Evolutionary conservation across 2,329 filamentous ascomycete species (phyloP).

Genomic region (Paraconiothyrium sp.): DNA sequence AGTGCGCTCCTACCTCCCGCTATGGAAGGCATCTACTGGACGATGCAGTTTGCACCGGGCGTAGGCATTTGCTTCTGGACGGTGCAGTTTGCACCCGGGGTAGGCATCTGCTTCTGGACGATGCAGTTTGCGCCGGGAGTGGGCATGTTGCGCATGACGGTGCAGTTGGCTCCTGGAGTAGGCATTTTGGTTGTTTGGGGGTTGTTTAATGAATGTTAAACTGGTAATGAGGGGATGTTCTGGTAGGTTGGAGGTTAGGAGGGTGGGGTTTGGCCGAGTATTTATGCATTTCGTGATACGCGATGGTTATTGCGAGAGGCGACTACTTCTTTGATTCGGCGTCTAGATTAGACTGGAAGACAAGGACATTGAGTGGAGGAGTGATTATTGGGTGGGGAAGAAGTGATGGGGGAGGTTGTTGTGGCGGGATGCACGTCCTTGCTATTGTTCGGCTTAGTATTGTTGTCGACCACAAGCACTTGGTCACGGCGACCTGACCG

Average conservation of each 20-base stretch:
- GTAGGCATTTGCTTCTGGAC: slow-evolving; percentile 15
- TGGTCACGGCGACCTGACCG: background rate
- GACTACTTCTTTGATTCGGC: slow-evolving; percentile 8
- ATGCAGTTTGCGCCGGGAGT: slow-evolving; percentile 16
- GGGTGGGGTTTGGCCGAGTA: background rate
- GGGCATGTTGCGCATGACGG: slow-evolving; percentile 12
- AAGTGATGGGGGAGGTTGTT: background rate
- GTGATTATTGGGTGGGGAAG: slow-evolving; percentile 1
- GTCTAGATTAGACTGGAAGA: background rate
- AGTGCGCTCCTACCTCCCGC: background rate
- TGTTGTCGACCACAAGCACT: slow-evolving; percentile 17
- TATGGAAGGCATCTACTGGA: slow-evolving; percentile 5
- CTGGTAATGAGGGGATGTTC: slow-evolving; percentile 31
- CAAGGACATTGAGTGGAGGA: background rate
- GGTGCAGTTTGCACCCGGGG: slow-evolving; percentile 17
- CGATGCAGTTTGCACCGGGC: slow-evolving; percentile 18
- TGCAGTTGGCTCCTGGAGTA: slow-evolving; percentile 17
- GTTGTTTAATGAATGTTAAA: slow-evolving; percentile 20
- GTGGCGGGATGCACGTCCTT: slow-evolving; percentile 16
- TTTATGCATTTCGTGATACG: slow-evolving; percentile 24
- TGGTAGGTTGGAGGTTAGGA: slow-evolving; percentile 19
- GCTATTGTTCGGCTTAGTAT: slow-evolving; percentile 32
- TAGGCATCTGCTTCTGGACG: slow-evolving; percentile 14
- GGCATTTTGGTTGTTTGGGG: slow-evolving; percentile 31
- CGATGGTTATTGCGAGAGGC: background rate